Base-by-base conservation (phyloP, 306 rosid species). In the Oxytropis ochrocephala region DNA sequence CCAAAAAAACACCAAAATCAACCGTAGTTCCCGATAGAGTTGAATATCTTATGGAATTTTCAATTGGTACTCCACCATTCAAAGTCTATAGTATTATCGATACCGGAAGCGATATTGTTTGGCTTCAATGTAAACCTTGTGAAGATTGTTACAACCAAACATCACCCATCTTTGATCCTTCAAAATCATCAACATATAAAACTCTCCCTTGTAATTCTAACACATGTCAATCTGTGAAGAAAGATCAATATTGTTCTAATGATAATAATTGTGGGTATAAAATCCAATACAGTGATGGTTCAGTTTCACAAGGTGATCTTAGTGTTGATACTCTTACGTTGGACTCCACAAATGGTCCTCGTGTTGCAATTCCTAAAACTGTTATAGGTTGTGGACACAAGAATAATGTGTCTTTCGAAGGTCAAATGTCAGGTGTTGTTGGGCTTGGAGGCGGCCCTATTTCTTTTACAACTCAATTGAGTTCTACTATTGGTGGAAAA, bases 101-200 rank as follows among this genome's bases (percentile, higher is more conserved):
- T 33, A 89, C 92, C 0, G 92, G 90, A 1, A 89, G 96, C 39
- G 84, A 75, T 47, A 56, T 89, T 4, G 44, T 75, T 5, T 89
- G 96, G 96, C 38, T 73, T 0, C 96, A 87, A 12, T 89, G 96
- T 70, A 0, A 38, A 8, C 96, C 90, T 4, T 89, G 96, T 67
- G 0, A 4, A 0, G 0, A 0, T 0, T 89, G 96, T 43, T 87
- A 58, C 85, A 12, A 32, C 7, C 90, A 89, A 53, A 29, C 17
- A 0, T 47, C 39, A 5, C 88, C 87, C 0, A 12, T 78, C 4
- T 89, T 89, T 27, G 44, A 81, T 6, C 87, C 89, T 3, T 7
- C 54, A 0, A 63, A 77, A 21, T 89, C 92, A 0, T 11, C 21
- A 3, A 79, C 86, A 0, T 87, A 77, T 57, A 41, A 18, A 27